phyloP scores from a whole-genome alignment of 2,329 filamentous ascomycete genomes.

The Aureobasidium sp. region DNA sequence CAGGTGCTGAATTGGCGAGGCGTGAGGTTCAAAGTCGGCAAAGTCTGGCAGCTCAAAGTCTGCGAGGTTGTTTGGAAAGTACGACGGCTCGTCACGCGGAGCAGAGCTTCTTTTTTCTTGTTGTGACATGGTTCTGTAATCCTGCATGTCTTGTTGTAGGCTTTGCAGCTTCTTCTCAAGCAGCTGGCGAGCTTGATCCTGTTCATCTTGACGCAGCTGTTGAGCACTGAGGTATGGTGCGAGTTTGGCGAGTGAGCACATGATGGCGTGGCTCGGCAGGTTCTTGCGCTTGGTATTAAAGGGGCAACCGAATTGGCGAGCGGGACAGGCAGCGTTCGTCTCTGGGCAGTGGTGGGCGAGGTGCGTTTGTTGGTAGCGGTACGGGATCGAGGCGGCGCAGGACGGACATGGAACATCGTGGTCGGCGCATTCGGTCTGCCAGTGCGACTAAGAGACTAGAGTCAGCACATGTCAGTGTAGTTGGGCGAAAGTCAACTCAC shows the following conservation, averaged over 20 bases:
- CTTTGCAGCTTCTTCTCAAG: slow-evolving; percentile 39
- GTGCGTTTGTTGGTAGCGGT: slow-evolving; percentile 37
- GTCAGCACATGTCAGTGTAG: background rate
- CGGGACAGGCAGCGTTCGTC: slow-evolving; percentile 37
- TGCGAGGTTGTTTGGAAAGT: background rate
- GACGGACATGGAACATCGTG: slow-evolving; percentile 38
- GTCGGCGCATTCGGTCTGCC: slow-evolving; percentile 42
- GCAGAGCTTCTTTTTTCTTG: background rate
- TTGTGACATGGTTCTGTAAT: background rate
- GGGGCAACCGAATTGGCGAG: slow-evolving; percentile 38
- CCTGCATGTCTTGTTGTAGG: slow-evolving; percentile 36
- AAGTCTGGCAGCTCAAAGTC: background rate
- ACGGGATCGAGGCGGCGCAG: slow-evolving; percentile 37
- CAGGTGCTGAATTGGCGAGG: slow-evolving; percentile 49
- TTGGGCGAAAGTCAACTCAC: slow-evolving; percentile 24
- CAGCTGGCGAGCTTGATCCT: slow-evolving; percentile 37
- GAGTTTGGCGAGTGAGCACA: slow-evolving; percentile 42
- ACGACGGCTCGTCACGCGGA: background rate
- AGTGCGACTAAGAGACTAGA: slow-evolving; percentile 21
- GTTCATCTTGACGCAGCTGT: slow-evolving; percentile 37
- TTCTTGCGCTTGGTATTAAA: slow-evolving; percentile 33
- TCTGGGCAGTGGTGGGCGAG: slow-evolving; percentile 36
- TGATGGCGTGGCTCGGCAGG: slow-evolving; percentile 34
- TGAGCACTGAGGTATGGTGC: slow-evolving; percentile 39
- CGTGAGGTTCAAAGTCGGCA: slow-evolving; percentile 29